Conservation (phyloP, 2,329 filamentous ascomycete genomes). For the Aspergillus tubingensis region DNA sequence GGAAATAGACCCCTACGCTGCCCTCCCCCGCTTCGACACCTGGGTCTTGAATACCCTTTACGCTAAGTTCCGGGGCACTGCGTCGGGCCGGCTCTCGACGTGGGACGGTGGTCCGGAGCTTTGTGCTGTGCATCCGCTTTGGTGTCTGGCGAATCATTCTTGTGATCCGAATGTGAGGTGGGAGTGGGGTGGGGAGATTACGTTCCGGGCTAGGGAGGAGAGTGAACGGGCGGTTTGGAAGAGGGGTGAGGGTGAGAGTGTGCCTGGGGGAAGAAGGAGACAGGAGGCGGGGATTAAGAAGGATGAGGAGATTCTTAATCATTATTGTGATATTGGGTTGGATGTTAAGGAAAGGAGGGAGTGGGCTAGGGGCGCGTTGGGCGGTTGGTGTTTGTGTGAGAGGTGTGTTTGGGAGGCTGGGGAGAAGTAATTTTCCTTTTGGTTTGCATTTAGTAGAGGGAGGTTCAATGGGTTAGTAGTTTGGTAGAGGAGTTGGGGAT, state of each 20-base stretch:
- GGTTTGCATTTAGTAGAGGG: too few species aligned
- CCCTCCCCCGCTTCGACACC: constrained; percentile 45
- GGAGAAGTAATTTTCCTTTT: constrained; percentile 2
- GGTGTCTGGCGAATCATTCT: constrained; percentile 95
- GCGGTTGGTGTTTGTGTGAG: constrained; percentile 83
- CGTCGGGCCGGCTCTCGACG: constrained; percentile 76
- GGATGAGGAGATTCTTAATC: constrained; percentile 85
- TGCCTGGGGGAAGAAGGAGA: constrained; percentile 42
- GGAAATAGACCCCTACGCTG: constrained; percentile 61
- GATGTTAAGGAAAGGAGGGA: constrained; percentile 78
- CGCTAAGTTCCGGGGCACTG: constrained; percentile 89
- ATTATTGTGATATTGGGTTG: constrained; percentile 87
- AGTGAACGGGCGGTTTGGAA: constrained; percentile 42
- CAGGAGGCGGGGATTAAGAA: constrained; percentile 58
- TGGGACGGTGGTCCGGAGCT: constrained; percentile 84
- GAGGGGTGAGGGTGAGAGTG: constrained; percentile 18
- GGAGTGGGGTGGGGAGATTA: constrained; percentile 71
- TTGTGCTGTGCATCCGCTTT: constrained; percentile 89
- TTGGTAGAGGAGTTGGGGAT: too few species aligned
- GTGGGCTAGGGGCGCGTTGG: constrained; percentile 84
- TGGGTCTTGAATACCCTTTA: constrained; percentile 85
- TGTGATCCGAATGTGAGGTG: constrained; percentile 93
- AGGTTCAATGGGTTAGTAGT: too few species aligned
- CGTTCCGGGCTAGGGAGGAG: constrained; percentile 36
- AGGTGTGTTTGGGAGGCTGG: constrained; percentile 74